These are phyloP conservation scores for Lipomyces yamadae DNA, from an alignment of 805 yeast species.

Conservation along the genomic window DNA sequence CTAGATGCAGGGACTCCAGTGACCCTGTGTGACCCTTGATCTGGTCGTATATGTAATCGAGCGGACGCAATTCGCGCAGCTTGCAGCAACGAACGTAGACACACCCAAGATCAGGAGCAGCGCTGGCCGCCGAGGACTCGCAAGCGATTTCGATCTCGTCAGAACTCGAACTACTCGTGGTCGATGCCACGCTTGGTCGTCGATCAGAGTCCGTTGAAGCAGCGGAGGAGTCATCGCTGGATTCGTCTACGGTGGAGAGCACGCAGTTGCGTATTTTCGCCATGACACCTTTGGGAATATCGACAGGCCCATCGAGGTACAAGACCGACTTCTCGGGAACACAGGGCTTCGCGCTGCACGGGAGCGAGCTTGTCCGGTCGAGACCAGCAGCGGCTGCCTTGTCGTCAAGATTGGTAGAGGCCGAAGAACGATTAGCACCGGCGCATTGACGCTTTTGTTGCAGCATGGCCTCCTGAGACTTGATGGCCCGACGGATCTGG, in stretches of 20 bases:
- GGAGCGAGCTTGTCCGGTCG: background rate
- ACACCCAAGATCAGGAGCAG: slow-evolving; percentile 16
- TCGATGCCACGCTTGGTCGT: slow-evolving; percentile 5
- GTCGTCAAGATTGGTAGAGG: slow-evolving; percentile 3
- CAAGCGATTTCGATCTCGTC: background rate
- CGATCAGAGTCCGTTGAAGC: background rate
- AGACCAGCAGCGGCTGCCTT: slow-evolving; percentile 12
- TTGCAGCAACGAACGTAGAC: slow-evolving; percentile 36
- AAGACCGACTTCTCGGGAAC: background rate
- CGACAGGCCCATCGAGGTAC: background rate
- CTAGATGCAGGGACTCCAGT: slow-evolving; percentile 18
- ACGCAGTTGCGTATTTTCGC: background rate
- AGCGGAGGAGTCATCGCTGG: background rate
- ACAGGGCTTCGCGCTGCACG: background rate
- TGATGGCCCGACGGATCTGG: slow-evolving; percentile 29
- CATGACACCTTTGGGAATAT: background rate
- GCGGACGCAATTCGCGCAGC: slow-evolving; percentile 32
- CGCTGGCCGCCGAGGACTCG: background rate
- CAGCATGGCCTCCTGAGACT: slow-evolving; percentile 19
- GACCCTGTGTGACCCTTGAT: slow-evolving; percentile 19
- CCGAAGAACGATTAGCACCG: slow-evolving; percentile 8
- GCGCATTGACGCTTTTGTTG: slow-evolving; percentile 10
- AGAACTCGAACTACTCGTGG: background rate
- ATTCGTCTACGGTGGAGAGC: background rate
- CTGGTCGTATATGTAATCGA: slow-evolving; percentile 18